Conservation (phyloP, 2,329 filamentous ascomycete species). For the Huntiella abstrusa region DNA sequence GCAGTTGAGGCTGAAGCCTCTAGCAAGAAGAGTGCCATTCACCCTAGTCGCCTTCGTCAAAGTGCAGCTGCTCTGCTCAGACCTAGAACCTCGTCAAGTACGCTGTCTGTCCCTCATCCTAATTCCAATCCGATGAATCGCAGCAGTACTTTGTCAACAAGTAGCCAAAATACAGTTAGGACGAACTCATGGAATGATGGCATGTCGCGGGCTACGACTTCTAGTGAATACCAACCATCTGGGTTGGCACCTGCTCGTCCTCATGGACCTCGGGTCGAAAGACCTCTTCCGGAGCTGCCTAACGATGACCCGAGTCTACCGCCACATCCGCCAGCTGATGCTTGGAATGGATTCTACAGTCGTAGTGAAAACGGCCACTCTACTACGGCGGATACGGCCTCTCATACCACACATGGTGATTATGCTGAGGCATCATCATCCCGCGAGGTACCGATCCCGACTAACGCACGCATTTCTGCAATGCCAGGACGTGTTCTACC, state of each 20-base stretch:
- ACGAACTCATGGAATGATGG: no score
- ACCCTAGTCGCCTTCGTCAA: no score
- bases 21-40: neutral
- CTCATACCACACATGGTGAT: neutral
- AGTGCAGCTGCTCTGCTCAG: neutral
- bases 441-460: no score
- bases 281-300: neutral
- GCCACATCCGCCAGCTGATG: neutral
- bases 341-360: neutral
- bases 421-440: no score
- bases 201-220: neutral
- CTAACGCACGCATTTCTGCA: no score
- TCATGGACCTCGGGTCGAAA: neutral
- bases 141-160: neutral
- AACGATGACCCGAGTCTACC: neutral
- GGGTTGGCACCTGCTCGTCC: neutral
- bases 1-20: conserved; percentile 2
- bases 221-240: neutral
- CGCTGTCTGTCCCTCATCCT: neutral
- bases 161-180: neutral
- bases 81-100: neutral
- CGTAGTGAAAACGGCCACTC: neutral
- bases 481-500: neutral
- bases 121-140: neutral
- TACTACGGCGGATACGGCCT: neutral